Conservation (phyloP, 73 alveolate genomes). For the Tetrahymena elliotti region DNA sequence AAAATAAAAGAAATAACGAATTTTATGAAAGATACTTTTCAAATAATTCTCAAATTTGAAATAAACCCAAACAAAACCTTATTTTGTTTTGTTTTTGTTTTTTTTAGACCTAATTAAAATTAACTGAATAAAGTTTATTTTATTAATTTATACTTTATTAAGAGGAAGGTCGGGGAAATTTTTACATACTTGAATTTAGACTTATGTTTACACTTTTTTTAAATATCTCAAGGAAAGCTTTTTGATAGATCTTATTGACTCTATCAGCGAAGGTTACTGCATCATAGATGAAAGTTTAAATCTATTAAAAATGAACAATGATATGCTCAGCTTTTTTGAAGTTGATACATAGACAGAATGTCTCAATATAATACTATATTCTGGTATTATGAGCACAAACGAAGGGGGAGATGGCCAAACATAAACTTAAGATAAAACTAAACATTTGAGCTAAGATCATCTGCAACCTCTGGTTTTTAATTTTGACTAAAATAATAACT, state of each 20-base stretch:
- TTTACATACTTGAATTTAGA: not conserved
- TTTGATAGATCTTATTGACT: not conserved
- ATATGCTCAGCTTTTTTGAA: not conserved
- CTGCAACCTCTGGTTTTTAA: not conserved
- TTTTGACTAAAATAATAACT: not conserved
- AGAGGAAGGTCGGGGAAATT: not conserved
- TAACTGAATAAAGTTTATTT: not conserved
- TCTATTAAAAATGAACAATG: not conserved
- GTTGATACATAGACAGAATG: not conserved
- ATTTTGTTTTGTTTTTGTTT: not conserved
- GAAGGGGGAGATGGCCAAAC: not conserved
- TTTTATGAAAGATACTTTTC: too few relatives aligned
- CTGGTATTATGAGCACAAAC: not conserved
- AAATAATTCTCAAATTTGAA: too few relatives aligned
- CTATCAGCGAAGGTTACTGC: not conserved
- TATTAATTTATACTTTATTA: not conserved
- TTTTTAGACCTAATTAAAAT: too few relatives aligned
- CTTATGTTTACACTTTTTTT: not conserved
- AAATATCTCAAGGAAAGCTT: not conserved
- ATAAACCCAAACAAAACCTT: not conserved
- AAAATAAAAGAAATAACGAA: too few relatives aligned
- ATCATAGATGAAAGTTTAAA: not conserved
- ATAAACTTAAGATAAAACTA: not conserved
- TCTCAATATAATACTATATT: not conserved
- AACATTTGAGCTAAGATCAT: not conserved